Conservation (phyloP, 495 filamentous ascomycete genomes). For the Wilcoxina mikolae region DNA sequence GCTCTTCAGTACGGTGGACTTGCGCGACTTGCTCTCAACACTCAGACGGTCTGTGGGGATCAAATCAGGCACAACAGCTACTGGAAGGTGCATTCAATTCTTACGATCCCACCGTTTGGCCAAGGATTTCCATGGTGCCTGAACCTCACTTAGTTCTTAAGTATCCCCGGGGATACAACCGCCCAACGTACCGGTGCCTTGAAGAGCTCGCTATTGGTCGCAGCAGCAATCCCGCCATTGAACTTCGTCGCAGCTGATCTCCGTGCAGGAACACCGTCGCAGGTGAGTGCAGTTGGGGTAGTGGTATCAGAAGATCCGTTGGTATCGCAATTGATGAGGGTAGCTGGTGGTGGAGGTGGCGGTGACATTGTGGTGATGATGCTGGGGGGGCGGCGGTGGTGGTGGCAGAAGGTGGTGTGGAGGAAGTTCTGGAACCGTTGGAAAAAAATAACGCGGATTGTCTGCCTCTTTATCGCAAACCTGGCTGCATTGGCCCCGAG, state of each 20-base stretch:
- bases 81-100: slow-evolving; percentile 22
- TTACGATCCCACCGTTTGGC: slow-evolving; percentile 74
- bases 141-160: background rate
- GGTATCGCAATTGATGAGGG: slow-evolving; percentile 7
- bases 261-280: slow-evolving; percentile 52
- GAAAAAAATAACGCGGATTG: too few species aligned
- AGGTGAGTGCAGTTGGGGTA: slow-evolving; percentile 49
- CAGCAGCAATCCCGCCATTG: slow-evolving; percentile 60
- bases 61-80: background rate
- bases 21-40: slow-evolving; percentile 40
- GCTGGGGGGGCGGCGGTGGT: background rate
- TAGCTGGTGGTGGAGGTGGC: background rate
- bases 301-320: slow-evolving; percentile 21
- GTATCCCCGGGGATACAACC: background rate
- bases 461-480: background rate
- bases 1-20: slow-evolving; percentile 56
- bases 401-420: background rate
- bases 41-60: slow-evolving; percentile 38
- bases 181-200: slow-evolving; percentile 43
- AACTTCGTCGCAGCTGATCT: slow-evolving; percentile 53
- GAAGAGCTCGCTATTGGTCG: slow-evolving; percentile 66
- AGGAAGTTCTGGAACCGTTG: too few species aligned
- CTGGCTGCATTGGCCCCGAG: background rate
- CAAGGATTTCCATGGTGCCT: slow-evolving; percentile 49
- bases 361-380: background rate